phyloP scores from a whole-genome alignment of 2,329 filamentous ascomycete species.

The Talaromyces sp. region DNA sequence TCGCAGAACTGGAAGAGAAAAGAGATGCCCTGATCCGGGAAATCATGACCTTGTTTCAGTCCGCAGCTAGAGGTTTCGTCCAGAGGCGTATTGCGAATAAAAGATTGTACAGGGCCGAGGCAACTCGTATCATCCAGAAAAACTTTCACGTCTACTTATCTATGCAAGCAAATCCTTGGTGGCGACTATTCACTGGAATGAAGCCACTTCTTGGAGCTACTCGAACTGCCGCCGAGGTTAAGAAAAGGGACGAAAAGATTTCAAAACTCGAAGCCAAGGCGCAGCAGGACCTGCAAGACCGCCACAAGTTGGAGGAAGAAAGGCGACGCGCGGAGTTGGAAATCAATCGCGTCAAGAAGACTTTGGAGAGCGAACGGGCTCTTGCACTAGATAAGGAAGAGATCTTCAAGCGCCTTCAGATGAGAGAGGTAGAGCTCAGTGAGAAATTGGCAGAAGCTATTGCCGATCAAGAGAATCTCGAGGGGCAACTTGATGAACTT shows the following conservation, averaged over 20 bases:
- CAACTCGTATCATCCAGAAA: conserved; percentile 86
- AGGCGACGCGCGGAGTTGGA: conserved; percentile 81
- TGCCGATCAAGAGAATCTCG: conserved; percentile 88
- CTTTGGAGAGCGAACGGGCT: conserved; percentile 91
- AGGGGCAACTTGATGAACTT: conserved; percentile 87
- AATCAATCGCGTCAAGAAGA: conserved; percentile 85
- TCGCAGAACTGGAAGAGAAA: conserved; percentile 95
- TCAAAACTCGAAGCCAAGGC: conserved; percentile 80
- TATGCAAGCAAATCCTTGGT: conserved; percentile 92
- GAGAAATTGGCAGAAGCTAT: conserved; percentile 91
- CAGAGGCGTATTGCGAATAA: conserved; percentile 88
- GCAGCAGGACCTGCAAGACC: conserved; percentile 68
- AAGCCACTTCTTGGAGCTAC: conserved; percentile 90
- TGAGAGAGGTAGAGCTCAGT: conserved; percentile 83
- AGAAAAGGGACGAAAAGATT: conserved; percentile 92
- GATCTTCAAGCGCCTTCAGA: conserved; percentile 93
- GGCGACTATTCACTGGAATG: conserved; percentile 92
- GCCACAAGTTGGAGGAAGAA: conserved; percentile 83
- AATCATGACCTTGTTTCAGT: conserved; percentile 92
- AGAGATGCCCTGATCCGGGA: conserved; percentile 88
- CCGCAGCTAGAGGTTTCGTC: conserved; percentile 82
- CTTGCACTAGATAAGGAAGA: conserved; percentile 96
- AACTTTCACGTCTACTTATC: conserved; percentile 92
- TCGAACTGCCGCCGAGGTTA: conserved; percentile 86
- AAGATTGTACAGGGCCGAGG: conserved; percentile 87